These are phyloP conservation scores for Scytalidium lignicola DNA, from an alignment of 2,329 filamentous ascomycete genomes.

Conservation along the genomic window DNA sequence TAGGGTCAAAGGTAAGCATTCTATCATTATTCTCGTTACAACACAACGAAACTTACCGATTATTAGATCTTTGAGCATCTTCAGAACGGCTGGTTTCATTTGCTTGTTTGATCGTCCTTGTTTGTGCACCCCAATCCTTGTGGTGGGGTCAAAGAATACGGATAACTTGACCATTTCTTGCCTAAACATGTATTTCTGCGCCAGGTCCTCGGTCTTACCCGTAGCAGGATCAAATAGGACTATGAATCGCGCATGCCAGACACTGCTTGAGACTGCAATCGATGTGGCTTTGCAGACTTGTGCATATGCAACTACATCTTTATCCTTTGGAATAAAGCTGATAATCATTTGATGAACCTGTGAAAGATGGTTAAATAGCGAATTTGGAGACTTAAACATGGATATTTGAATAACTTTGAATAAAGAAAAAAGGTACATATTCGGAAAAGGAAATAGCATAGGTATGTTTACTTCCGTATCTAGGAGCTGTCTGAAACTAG, in stretches of 20 bases:
- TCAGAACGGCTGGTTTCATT: slow-evolving; percentile 22
- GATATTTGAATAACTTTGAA: no score
- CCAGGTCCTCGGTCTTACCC: slow-evolving; percentile 24
- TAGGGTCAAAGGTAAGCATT: neutral
- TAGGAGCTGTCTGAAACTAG: neutral
- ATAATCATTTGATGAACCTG: slow-evolving; percentile 27
- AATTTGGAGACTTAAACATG: neutral
- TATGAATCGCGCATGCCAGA: slow-evolving; percentile 42
- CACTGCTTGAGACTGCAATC: slow-evolving; percentile 33
- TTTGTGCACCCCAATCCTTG: slow-evolving; percentile 1
- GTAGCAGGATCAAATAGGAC: slow-evolving; percentile 33
- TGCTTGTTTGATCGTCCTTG: slow-evolving; percentile 22
- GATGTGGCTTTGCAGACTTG: slow-evolving; percentile 33
- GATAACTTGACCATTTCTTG: slow-evolving; percentile 29
- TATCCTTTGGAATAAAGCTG: slow-evolving; percentile 27
- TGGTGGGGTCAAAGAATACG: slow-evolving; percentile 24
- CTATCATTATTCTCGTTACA: neutral
- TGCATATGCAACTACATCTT: slow-evolving; percentile 37
- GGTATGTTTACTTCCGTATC: no score
- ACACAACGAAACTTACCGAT: slow-evolving; percentile 30
- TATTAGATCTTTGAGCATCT: slow-evolving; percentile 36
- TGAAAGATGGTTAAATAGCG: neutral
- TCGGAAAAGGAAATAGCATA: no score
- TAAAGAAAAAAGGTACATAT: no score
- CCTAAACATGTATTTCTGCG: slow-evolving; percentile 22